phyloP scores from a whole-genome alignment of 352 stramenopile species.

The Peronosclerospora sorghi region DNA sequence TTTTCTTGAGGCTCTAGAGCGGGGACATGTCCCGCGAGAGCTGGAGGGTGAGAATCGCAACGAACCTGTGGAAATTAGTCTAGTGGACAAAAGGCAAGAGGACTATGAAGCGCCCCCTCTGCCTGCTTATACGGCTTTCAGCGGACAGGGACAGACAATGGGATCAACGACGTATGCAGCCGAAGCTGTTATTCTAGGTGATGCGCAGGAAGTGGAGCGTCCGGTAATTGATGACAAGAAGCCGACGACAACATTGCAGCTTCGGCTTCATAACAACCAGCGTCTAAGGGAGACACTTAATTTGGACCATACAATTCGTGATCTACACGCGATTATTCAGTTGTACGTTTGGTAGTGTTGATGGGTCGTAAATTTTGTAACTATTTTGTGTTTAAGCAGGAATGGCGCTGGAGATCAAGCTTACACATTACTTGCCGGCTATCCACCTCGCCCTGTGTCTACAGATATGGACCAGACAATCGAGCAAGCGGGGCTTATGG shows the following conservation, averaged over 20 bases:
- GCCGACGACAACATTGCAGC: conserved; percentile 81
- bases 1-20: conserved; percentile 77
- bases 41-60: conserved; percentile 57
- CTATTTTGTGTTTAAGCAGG: conserved; percentile 14
- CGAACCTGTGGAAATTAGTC: conserved; percentile 67
- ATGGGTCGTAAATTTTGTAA: not conserved
- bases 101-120: conserved; percentile 57
- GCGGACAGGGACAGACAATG: conserved; percentile 74
- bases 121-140: conserved; percentile 82
- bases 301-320: conserved; percentile 77
- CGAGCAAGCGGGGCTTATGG: conserved; percentile 86
- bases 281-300: conserved; percentile 79
- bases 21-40: conserved; percentile 59
- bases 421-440: conserved; percentile 89
- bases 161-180: conserved; percentile 33
- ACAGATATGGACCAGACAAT: conserved; percentile 80
- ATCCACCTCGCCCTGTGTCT: conserved; percentile 83
- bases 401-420: conserved; percentile 56
- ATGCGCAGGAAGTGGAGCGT: conserved; percentile 21
- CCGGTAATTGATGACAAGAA: conserved; percentile 79
- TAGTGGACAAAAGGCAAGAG: conserved; percentile 81
- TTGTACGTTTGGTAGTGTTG: conserved; percentile 26
- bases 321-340: conserved; percentile 82
- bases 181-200: conserved; percentile 38
- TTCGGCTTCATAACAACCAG: conserved; percentile 78